A percentile compares a stretch with the other conserved stretches of the same genome.
Conservation (phyloP, 352 stramenopile genomes). For the Phytophthora fragariae region DNA sequence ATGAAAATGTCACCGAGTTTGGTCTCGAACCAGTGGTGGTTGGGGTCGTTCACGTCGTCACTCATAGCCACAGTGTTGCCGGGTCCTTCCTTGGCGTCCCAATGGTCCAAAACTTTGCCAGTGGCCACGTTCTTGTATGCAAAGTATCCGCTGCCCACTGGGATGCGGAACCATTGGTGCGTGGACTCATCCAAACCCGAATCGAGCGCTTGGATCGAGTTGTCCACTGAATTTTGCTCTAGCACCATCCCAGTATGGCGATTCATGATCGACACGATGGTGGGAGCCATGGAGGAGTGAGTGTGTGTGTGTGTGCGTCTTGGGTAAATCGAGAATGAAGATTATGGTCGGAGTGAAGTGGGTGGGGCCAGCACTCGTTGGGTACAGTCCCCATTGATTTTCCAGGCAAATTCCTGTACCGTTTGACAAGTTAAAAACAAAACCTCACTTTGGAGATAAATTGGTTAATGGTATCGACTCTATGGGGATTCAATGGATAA, state of each 20-base stretch:
- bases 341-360: neutral
- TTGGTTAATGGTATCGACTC: too few species aligned
- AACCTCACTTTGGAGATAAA: too few species aligned
- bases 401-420: too few species aligned
- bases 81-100: neutral
- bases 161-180: neutral
- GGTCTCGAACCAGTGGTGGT: neutral
- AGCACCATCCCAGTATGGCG: neutral
- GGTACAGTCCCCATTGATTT: neutral
- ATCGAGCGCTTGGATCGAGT: neutral
- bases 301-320: neutral
- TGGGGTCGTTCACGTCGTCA: neutral
- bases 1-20: neutral
- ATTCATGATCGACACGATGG: neutral
- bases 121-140: neutral
- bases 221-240: neutral
- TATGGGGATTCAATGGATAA: too few species aligned
- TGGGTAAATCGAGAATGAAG: neutral
- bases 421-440: too few species aligned
- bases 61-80: neutral
- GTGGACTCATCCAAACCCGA: neutral
- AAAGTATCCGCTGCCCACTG: neutral
- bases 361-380: neutral
- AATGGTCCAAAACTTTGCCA: neutral
- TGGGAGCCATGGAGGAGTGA: neutral